Evolutionary conservation across 139 green algal species (phyloP), one percentile per base, ranked within the genome.

Genomic region (Mesotaenium endlicherianum): DNA sequence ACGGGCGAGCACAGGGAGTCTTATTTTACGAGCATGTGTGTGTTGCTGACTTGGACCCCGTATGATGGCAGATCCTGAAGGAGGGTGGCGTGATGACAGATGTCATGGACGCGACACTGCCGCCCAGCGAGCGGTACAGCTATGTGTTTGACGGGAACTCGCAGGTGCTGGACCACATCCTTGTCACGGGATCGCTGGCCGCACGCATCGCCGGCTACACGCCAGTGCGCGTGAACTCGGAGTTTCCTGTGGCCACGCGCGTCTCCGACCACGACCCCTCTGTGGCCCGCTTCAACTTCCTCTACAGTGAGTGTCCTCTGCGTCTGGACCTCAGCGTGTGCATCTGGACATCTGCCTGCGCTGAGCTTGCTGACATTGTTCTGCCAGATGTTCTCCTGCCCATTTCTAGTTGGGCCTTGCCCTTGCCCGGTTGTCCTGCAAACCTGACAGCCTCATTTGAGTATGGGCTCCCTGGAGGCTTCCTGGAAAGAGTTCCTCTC

Each of bases 91-190:
- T 64, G 20, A 34, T 64, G 53, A 26, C 20, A 26, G 26, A 34
- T 64, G 26, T 64, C 53, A 64, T 26, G 26, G 53, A 64, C 26
- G 53, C 26, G 20, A 20, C 26, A 20, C 26, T 64, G 53, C 53
- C 53, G 26, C 53, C 53, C 26, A 20, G 26, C 20, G 53, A 64
- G 53, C 53, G 53, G 20, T 64, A 64, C 53, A 34, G 26, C 26
- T 64, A 64, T 64, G 53, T 64, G 53, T 64, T 64, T 26, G 53
- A 64, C 53, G 53, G 53, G 26, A 64, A 64, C 53, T 64, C 53
- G 26, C 53, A 64, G 26, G 53, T 34, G 53, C 53, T 64, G 26
- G 53, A 64, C 53, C 26, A 20, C 26, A 26, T 64, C 26, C 53
- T 64, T 26, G 53, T 64, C 20, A 64, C 53, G 20, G 26, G 26